A percentile compares a stretch with the other conserved stretches of the same genome.
Conservation (phyloP, 208 protist species). For the Blechomonas ayalai region DNA sequence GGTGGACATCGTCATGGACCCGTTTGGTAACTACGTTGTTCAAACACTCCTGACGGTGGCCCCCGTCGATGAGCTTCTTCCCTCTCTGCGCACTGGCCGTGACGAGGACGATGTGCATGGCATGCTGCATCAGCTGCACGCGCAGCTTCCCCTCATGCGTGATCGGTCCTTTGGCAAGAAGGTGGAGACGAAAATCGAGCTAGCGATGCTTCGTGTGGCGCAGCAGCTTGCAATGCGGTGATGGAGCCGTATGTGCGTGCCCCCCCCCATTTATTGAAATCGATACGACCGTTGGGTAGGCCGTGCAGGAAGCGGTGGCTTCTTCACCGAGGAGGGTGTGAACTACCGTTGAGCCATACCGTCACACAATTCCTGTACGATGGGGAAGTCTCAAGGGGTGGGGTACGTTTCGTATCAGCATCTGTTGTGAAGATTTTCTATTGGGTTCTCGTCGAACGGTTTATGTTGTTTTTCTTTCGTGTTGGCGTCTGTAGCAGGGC, state of each 20-base stretch:
- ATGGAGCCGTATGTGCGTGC: not conserved
- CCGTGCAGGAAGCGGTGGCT: not conserved
- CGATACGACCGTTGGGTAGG: not conserved
- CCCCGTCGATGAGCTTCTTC: slow-evolving; percentile 51
- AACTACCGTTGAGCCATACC: not conserved
- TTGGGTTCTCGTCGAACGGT: no score
- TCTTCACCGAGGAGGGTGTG: not conserved
- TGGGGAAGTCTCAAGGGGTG: no score
- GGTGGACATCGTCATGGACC: slow-evolving; percentile 82
- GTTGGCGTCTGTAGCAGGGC: no score
- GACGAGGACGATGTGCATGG: slow-evolving; percentile 7
- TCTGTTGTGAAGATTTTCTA: no score
- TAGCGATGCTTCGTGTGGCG: slow-evolving; percentile 36
- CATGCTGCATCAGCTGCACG: slow-evolving; percentile 31
- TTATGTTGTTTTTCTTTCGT: no score
- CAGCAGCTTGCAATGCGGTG: slow-evolving; percentile 8
- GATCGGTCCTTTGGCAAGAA: slow-evolving; percentile 59
- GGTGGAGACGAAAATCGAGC: slow-evolving; percentile 41
- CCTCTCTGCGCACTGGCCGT: not conserved
- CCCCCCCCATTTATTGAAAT: not conserved
- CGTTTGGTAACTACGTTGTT: slow-evolving; percentile 97
- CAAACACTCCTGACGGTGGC: slow-evolving; percentile 89
- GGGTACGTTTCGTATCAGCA: no score
- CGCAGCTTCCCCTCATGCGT: slow-evolving; percentile 25
- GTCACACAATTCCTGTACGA: not conserved